Evolutionary conservation across 495 filamentous ascomycete genomes (phyloP).

Genomic region (Aspergillus ostianus): DNA sequence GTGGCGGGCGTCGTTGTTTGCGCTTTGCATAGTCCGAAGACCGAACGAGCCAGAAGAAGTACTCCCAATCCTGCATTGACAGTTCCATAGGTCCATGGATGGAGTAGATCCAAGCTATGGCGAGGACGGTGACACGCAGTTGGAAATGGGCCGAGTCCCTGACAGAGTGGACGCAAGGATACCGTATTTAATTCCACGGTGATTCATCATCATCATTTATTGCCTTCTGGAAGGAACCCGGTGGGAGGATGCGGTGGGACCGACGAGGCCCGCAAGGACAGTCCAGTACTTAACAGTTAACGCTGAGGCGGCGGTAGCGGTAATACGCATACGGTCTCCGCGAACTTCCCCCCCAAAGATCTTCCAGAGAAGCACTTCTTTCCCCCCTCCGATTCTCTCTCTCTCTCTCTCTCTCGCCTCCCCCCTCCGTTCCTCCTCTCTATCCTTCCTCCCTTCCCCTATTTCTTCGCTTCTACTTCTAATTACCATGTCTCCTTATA

Average conservation of each 20-base stretch:
- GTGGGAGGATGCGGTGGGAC: constrained; percentile 3
- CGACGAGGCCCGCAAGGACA: constrained; percentile 11
- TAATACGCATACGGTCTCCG: constrained; percentile 1
- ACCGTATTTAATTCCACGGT: too few relatives aligned
- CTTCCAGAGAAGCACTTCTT: constrained; percentile 2
- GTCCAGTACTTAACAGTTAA: too few relatives aligned
- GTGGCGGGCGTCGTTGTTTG: constrained; percentile 10
- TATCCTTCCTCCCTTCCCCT: constrained; percentile 29
- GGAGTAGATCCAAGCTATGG: background rate
- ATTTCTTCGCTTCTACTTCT: constrained; percentile 27
- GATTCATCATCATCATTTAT: background rate
- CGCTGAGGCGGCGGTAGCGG: background rate
- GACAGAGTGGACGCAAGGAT: background rate
- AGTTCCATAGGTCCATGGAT: background rate
- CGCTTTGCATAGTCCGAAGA: background rate
- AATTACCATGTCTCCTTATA: constrained; percentile 40
- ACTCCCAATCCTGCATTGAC: background rate
- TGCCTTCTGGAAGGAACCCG: background rate
- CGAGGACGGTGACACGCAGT: background rate
- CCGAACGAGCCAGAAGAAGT: background rate
- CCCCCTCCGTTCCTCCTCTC: constrained; percentile 27
- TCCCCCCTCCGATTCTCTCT: constrained; percentile 4
- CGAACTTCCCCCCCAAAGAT: constrained; percentile 15
- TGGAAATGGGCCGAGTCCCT: constrained; percentile 6
- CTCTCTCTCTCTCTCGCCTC: constrained; percentile 15